Percentiles rank a stretch among this genome's conserved stretches.
Conservation (phyloP, 768 basidiomycete species). For the Suillus ampliporus region DNA sequence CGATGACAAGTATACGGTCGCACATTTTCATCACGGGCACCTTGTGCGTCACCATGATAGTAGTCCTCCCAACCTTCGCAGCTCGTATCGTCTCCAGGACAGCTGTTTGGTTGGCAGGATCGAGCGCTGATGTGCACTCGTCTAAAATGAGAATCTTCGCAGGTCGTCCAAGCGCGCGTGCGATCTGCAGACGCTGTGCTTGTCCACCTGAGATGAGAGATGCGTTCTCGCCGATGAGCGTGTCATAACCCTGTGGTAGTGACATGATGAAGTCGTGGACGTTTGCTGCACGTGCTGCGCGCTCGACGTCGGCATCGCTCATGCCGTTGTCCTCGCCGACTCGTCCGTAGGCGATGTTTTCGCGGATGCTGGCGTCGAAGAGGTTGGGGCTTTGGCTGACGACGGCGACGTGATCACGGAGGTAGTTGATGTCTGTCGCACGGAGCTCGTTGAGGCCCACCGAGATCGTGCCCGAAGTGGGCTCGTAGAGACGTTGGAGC, state of each 20-base stretch:
- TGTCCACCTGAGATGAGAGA: conserved; percentile 93
- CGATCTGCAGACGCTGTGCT: conserved; percentile 91
- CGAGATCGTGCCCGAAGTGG: conserved; percentile 63
- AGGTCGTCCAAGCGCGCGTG: conserved; percentile 82
- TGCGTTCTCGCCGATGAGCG: conserved; percentile 89
- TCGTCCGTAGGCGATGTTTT: conserved; percentile 82
- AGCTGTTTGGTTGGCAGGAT: conserved; percentile 80
- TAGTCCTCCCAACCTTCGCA: conserved; percentile 75
- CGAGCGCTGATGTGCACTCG: conserved; percentile 94
- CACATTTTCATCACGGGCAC: conserved; percentile 89
- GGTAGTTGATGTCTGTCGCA: conserved; percentile 69
- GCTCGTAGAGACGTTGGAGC: conserved; percentile 90
- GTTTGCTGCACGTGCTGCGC: conserved; percentile 78
- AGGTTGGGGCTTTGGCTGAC: conserved; percentile 89
- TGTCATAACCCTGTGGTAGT: conserved; percentile 87
- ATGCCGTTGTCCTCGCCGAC: conserved; percentile 51
- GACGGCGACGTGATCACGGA: conserved; percentile 85
- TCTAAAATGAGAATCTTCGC: conserved; percentile 83
- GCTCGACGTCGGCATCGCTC: conserved; percentile 60
- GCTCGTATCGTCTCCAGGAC: conserved; percentile 78
- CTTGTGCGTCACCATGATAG: conserved; percentile 94
- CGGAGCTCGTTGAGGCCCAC: conserved; percentile 59
- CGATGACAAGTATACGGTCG: conserved; percentile 83
- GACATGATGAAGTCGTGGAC: conserved; percentile 86
- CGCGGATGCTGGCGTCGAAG: conserved; percentile 85